Conservation (phyloP, 768 basidiomycete genomes). For the Coprinellus aureogranulatus region DNA sequence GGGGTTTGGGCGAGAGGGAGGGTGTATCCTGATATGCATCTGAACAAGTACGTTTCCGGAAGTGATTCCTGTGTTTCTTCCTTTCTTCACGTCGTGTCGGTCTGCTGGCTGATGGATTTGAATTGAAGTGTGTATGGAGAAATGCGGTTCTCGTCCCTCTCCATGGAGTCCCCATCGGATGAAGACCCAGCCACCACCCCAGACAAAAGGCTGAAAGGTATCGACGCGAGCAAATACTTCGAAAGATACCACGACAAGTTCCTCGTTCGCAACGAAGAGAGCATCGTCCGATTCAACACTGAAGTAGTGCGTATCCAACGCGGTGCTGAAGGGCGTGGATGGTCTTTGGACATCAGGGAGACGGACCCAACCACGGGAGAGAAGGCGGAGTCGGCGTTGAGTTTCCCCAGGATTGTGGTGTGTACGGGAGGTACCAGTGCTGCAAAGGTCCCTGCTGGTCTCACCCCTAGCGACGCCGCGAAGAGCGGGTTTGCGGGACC, state of each 20-base stretch:
- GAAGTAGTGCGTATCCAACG: conserved; percentile 49
- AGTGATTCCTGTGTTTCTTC: too few relatives aligned
- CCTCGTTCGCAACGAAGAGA: conserved; percentile 21
- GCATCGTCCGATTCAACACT: conserved; percentile 31
- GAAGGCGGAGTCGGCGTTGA: conserved; percentile 25
- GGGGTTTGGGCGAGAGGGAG: conserved; percentile 60
- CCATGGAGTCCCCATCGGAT: conserved; percentile 46
- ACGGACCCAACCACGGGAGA: conserved; percentile 2
- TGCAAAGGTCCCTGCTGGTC: conserved; percentile 40
- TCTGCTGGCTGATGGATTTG: not conserved
- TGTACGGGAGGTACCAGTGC: conserved; percentile 66
- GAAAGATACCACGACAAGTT: conserved; percentile 48
- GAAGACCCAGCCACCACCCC: conserved; percentile 9
- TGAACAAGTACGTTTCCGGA: conserved; percentile 69
- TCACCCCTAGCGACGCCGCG: conserved; percentile 40
- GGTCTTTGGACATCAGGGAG: conserved; percentile 45
- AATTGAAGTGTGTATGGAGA: conserved; percentile 58
- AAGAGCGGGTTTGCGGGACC: conserved; percentile 40
- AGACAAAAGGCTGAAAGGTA: conserved; percentile 48
- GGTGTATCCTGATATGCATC: conserved; percentile 52
- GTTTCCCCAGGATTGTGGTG: conserved; percentile 53
- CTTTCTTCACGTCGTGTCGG: too few relatives aligned
- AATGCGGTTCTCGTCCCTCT: conserved; percentile 53
- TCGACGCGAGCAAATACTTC: conserved; percentile 57
- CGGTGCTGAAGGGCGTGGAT: conserved; percentile 24